These are phyloP conservation scores for Trametes versicolor DNA, from an alignment of 1,284 basidiomycete species.

Conservation along the genomic window DNA sequence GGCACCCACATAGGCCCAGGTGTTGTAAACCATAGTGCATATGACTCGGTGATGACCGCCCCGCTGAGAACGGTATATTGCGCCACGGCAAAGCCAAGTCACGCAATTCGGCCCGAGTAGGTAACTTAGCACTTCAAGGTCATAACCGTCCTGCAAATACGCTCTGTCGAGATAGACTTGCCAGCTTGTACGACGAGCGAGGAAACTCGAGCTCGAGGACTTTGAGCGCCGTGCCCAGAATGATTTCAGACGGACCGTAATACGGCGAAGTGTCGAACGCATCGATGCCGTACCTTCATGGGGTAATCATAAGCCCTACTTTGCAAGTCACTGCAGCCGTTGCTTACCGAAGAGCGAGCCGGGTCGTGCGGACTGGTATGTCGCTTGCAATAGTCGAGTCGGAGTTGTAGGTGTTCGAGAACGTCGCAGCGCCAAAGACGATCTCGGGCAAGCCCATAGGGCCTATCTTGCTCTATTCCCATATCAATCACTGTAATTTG, in stretches of 20 bases:
- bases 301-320: background rate
- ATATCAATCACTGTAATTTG: background rate
- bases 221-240: constrained; percentile 82
- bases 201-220: constrained; percentile 78
- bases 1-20: no score
- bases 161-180: constrained; percentile 44
- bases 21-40: no score
- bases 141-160: background rate
- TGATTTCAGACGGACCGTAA: constrained; percentile 92
- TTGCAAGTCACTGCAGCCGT: background rate
- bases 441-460: constrained; percentile 57
- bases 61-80: no score
- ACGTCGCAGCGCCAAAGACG: constrained; percentile 75
- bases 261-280: constrained; percentile 92
- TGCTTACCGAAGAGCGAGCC: constrained; percentile 79
- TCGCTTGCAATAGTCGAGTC: constrained; percentile 68
- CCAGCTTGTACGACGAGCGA: constrained; percentile 82
- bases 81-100: no score
- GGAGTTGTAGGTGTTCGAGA: constrained; percentile 79
- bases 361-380: constrained; percentile 75
- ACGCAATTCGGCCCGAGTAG: no score
- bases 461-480: constrained; percentile 43
- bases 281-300: constrained; percentile 82
- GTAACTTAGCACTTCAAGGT: no score
- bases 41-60: no score